Evolutionary conservation across 352 stramenopile species (phyloP).

Genomic region (Blastocystis sp.): DNA sequence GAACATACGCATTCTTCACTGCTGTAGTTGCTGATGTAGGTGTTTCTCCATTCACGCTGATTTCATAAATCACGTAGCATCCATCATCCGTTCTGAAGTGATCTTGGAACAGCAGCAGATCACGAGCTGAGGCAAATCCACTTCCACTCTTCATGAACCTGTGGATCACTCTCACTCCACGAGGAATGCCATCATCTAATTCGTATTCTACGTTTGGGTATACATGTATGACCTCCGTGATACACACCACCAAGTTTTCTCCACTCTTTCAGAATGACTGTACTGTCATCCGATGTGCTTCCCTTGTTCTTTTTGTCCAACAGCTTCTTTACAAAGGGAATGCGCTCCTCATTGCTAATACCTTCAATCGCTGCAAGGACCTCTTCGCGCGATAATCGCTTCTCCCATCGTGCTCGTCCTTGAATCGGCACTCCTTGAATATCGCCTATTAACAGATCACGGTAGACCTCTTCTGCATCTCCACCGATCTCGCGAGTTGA

Average conservation of each 20-base stretch:
- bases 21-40: neutral
- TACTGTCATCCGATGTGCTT: neutral
- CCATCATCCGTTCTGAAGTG: constrained; percentile 38
- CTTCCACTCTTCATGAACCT: constrained; percentile 39
- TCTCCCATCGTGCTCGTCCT: constrained; percentile 28
- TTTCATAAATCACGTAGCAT: constrained; percentile 57
- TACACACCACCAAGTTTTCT: constrained; percentile 29
- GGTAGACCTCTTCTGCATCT: constrained; percentile 45
- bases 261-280: constrained; percentile 53
- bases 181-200: constrained; percentile 24
- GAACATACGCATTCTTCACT: neutral
- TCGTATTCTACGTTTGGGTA: neutral
- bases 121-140: constrained; percentile 7
- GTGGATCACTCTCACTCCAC: constrained; percentile 7
- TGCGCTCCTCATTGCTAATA: constrained; percentile 7
- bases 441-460: constrained; percentile 35
- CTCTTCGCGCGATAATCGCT: constrained; percentile 35
- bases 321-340: constrained; percentile 20
- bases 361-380: neutral
- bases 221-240: neutral
- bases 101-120: constrained; percentile 46
- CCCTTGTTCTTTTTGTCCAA: neutral
- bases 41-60: constrained; percentile 37
- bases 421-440: neutral
- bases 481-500: constrained; percentile 44